Base-by-base conservation (phyloP, 2,329 filamentous ascomycete species). In the Parastagonospora avenae region DNA sequence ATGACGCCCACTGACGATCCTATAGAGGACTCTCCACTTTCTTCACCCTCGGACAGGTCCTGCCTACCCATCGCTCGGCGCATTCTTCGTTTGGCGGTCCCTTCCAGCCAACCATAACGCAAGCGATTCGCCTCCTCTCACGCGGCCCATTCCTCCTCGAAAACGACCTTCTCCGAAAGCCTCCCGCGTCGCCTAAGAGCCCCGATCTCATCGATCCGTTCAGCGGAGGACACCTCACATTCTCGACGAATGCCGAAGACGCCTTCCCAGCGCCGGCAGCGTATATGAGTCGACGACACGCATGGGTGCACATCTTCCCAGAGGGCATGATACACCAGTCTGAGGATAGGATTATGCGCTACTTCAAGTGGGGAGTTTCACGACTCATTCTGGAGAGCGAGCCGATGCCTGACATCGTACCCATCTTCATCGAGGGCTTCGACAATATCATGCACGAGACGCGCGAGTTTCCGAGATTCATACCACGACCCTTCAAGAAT, bases 331-430 rank as follows among this genome's bases (percentile, higher is more conserved):
- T 96, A 39, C 92, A 97, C 74, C 94, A 99, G 76, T 87, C 91
- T 60, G 83, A 88, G 1, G 79, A 86, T 36, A 85, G 86, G 63
- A 85, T 87, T 7, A 87, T 97, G 80, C 89, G 94, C 28, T 99
- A 99, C 77, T 97, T 97, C 84, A 97, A 96, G 78, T 99, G 94
- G 94, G 94, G 94, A 1, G 82, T 97, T 1, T 91, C 93, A 6
- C 85, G 94, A 2, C 81, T 97, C 50, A 94, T 99, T 50, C 84
- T 99, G 40, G 94, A 99, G 74, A 85, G 88, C 40, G 89, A 93
- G 42, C 91, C 91, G 2, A 87, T 90, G 55, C 94, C 94, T 0
- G 90, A 95, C 61, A 83, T 99, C 15, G 83, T 99, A 31, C 92
- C 94, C 37, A 93, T 99, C 76, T 99, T 95, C 80, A 88, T 97